These are phyloP conservation scores for Verticillium nubilum DNA, from an alignment of 2,329 filamentous ascomycete species.

Conservation along the genomic window DNA sequence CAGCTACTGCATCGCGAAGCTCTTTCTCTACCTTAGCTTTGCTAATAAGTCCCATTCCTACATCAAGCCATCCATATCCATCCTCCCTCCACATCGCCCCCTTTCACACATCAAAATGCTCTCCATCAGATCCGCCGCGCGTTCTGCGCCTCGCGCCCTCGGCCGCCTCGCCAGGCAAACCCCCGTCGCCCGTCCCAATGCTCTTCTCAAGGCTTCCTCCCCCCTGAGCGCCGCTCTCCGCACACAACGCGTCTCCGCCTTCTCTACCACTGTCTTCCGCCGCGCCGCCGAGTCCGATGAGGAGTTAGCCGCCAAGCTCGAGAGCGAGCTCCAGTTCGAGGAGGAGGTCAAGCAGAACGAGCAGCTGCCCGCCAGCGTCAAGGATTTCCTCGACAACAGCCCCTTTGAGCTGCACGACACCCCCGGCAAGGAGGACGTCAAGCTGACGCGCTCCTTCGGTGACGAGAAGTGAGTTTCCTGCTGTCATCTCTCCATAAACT, in stretches of 20 bases:
- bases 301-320: constrained; percentile 81
- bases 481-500: not conserved
- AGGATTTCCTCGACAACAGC: constrained; percentile 83
- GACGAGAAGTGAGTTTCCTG: constrained; percentile 70
- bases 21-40: not conserved
- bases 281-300: constrained; percentile 56
- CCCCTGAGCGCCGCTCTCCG: constrained; percentile 26
- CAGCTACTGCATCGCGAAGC: not conserved
- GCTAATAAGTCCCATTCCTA: not conserved
- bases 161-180: constrained; percentile 51
- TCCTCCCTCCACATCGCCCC: constrained; percentile 10
- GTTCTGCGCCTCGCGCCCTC: constrained; percentile 60
- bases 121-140: constrained; percentile 59
- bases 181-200: constrained; percentile 40
- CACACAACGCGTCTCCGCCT: constrained; percentile 38
- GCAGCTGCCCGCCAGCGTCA: constrained; percentile 69
- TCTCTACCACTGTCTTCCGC: constrained; percentile 39
- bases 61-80: constrained; percentile 6
- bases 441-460: constrained; percentile 74
- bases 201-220: constrained; percentile 40
- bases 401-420: constrained; percentile 79
- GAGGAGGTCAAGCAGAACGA: constrained; percentile 70
- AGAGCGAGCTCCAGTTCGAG: constrained; percentile 80
- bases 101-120: constrained; percentile 50
- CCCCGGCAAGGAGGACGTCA: constrained; percentile 80